Evolutionary conservation across 176 grass and related monocot genomes (phyloP), one percentile per base, ranked within the genome.

Genomic region (Zoysia japonica): DNA sequence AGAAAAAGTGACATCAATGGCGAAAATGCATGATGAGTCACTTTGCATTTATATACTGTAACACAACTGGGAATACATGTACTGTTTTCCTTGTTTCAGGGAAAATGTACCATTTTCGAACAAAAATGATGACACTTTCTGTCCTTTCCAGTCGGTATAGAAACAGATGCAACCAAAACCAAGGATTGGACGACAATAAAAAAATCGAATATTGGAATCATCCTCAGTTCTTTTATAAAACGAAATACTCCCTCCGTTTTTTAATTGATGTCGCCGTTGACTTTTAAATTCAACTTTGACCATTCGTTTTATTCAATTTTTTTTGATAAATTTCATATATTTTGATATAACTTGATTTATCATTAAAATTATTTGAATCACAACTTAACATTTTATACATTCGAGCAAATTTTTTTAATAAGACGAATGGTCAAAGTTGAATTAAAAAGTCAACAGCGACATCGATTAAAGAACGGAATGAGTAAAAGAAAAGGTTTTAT

Each of bases 1-100:
- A 75, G 42, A 76, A 37, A 37, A 89, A 81, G 82, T 44, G 36
- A 72, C 51, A 81, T 76, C 47, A 20, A 48, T 77, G 65, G 59
- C 47, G 38, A 81, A 81, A 63, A 54, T 13, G 61, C 35, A 85
- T 60, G 71, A 28, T 49, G 39, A 40, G 64, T 70, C 28, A 53
- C 40, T 47, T 81, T 61, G 3, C 68, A 57, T 72, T 19, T 77
- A 11, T 71, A 16, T 63, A 43, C 10, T 14, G 56, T 59, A 49
- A 14, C 11, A 56, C 52, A 83, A 47, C 37, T 42, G 16, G 74
- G 53, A 56, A 67, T 43, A 51, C 65, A 16, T 15, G 17, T 49
- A 15, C 65, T 9, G 3, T 39, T 65, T 72, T 80, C 17, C 41
- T 2, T 59, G 28, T 28, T 28, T 28, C 28, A 49, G 2, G 48